These are phyloP conservation scores for Colletotrichum sidae DNA, from an alignment of 2,329 filamentous ascomycete genomes.

Conservation along the genomic window DNA sequence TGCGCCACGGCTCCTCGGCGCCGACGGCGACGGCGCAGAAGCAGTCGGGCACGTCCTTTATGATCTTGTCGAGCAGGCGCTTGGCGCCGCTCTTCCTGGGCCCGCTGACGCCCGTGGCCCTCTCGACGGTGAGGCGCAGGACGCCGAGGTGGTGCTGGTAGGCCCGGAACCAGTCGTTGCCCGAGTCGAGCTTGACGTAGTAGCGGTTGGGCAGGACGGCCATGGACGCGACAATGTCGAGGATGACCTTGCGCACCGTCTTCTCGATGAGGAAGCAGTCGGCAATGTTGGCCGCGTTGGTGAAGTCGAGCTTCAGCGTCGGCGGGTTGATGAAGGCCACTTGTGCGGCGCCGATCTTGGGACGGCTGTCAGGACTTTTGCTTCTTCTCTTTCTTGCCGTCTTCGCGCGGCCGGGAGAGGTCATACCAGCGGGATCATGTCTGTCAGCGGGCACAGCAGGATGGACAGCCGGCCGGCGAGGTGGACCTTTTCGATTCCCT, in stretches of 20 bases:
- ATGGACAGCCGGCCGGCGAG: slow-evolving; percentile 57
- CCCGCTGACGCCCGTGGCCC: slow-evolving; percentile 50
- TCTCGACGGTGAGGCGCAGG: slow-evolving; percentile 56
- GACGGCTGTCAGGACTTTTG: background rate
- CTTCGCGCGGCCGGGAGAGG: too few relatives aligned
- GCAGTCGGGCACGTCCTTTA: slow-evolving; percentile 60
- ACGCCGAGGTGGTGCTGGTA: slow-evolving; percentile 56
- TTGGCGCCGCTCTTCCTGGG: slow-evolving; percentile 48
- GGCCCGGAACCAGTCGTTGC: slow-evolving; percentile 59
- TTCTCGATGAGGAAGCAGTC: slow-evolving; percentile 54
- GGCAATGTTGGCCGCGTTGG: slow-evolving; percentile 58
- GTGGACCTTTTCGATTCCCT: slow-evolving; percentile 59
- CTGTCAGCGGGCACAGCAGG: slow-evolving; percentile 56
- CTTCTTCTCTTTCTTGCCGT: background rate
- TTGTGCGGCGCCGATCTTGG: slow-evolving; percentile 61
- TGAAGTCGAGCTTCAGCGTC: slow-evolving; percentile 58
- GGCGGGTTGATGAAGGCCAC: slow-evolving; percentile 62
- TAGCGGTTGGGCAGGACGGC: slow-evolving; percentile 61
- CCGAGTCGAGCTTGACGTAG: slow-evolving; percentile 57
- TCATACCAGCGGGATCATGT: slow-evolving; percentile 58
- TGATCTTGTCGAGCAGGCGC: slow-evolving; percentile 54
- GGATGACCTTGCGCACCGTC: slow-evolving; percentile 56
- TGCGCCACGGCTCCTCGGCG: slow-evolving; percentile 57
- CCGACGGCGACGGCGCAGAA: slow-evolving; percentile 57
- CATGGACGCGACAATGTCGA: slow-evolving; percentile 57